Conservation (phyloP, 371 early-diverging fungal species). For the Sanchytrium tribonematis region DNA sequence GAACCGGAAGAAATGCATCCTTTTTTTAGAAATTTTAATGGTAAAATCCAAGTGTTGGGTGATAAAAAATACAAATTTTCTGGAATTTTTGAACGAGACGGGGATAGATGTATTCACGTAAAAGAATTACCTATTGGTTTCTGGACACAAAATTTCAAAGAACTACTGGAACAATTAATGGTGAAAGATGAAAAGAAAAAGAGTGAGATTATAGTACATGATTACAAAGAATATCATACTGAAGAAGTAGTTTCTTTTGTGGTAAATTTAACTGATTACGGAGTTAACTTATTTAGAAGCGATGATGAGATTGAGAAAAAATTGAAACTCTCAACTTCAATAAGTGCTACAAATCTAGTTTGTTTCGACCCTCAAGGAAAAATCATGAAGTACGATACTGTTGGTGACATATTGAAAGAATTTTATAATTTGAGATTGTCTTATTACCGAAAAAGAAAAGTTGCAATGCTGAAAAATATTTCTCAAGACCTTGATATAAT, state of each 20-base stretch:
- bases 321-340: slow-evolving; percentile 42
- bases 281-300: slow-evolving; percentile 38
- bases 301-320: slow-evolving; percentile 45
- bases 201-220: slow-evolving; percentile 30
- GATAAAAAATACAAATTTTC: slow-evolving; percentile 33
- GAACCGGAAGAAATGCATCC: slow-evolving; percentile 55
- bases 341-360: slow-evolving; percentile 75
- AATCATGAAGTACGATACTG: slow-evolving; percentile 49
- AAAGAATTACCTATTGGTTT: slow-evolving; percentile 78
- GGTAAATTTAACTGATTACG: slow-evolving; percentile 35
- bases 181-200: slow-evolving; percentile 26
- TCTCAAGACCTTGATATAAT: slow-evolving; percentile 35
- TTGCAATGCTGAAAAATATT: slow-evolving; percentile 4
- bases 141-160: slow-evolving; percentile 90
- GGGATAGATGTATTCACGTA: slow-evolving; percentile 51
- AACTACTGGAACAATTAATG: slow-evolving; percentile 44
- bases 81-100: slow-evolving; percentile 39
- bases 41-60: slow-evolving; percentile 25
- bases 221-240: slow-evolving; percentile 17
- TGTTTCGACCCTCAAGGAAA: slow-evolving; percentile 79
- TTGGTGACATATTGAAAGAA: slow-evolving; percentile 65
- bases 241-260: slow-evolving; percentile 47
- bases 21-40: slow-evolving; percentile 51
- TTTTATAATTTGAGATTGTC: slow-evolving; percentile 67
- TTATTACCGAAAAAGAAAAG: slow-evolving; percentile 77